These are phyloP conservation scores for Rhizopogon sp. DNA, from an alignment of 768 basidiomycete species.

Conservation along the genomic window DNA sequence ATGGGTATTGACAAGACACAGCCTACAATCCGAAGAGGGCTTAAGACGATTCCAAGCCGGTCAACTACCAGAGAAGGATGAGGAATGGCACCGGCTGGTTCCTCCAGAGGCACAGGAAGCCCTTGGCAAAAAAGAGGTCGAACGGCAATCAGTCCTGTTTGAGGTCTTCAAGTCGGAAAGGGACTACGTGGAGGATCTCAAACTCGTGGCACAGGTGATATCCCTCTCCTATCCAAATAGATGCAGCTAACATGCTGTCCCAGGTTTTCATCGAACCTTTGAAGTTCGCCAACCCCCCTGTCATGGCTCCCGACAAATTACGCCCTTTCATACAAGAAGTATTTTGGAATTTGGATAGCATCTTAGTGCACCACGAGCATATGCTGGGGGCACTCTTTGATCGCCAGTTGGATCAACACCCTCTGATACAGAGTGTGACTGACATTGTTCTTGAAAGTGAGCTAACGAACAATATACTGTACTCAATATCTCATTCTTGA, in stretches of 20 bases:
- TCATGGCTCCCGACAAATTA: slow-evolving; percentile 51
- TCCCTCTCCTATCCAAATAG: not conserved
- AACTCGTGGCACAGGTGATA: slow-evolving; percentile 59
- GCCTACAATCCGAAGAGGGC: slow-evolving; percentile 59
- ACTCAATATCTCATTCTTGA: slow-evolving; percentile 11
- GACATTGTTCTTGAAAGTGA: slow-evolving; percentile 82
- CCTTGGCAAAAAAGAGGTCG: slow-evolving; percentile 72
- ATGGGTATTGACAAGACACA: slow-evolving; percentile 21
- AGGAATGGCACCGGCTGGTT: slow-evolving; percentile 82
- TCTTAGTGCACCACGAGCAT: slow-evolving; percentile 60
- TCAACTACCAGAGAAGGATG: slow-evolving; percentile 57
- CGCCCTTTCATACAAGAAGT: slow-evolving; percentile 72
- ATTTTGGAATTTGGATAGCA: slow-evolving; percentile 75
- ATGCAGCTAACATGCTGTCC: slow-evolving; percentile 1
- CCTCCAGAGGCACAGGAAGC: slow-evolving; percentile 65
- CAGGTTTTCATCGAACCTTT: slow-evolving; percentile 76
- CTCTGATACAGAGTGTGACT: slow-evolving; percentile 74
- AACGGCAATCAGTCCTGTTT: slow-evolving; percentile 82
- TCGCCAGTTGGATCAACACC: slow-evolving; percentile 82
- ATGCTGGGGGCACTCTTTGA: slow-evolving; percentile 72
- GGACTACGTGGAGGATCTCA: slow-evolving; percentile 81
- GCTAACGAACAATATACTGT: slow-evolving; percentile 15
- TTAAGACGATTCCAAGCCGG: slow-evolving; percentile 66
- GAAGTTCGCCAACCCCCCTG: slow-evolving; percentile 52
- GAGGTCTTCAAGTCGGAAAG: slow-evolving; percentile 88